Conservation (phyloP, 2,329 filamentous ascomycete genomes). For the Aspergillus texensis region DNA sequence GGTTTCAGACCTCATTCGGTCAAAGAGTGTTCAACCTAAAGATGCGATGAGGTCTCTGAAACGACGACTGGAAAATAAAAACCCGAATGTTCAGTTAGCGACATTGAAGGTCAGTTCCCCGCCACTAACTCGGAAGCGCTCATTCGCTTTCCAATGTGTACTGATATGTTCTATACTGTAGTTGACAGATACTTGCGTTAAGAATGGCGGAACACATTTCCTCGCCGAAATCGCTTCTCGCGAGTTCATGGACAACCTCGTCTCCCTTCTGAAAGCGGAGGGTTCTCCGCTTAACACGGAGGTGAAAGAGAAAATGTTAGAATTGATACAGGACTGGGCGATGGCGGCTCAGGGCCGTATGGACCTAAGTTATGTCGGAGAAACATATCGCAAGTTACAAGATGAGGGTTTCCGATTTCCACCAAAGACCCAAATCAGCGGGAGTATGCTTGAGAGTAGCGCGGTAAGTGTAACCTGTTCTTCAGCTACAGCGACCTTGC, state of each 20-base stretch:
- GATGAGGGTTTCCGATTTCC: slow-evolving; percentile 87
- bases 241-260: slow-evolving; percentile 97
- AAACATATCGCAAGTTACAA: slow-evolving; percentile 82
- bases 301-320: slow-evolving; percentile 86
- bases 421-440: slow-evolving; percentile 81
- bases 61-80: slow-evolving; percentile 92
- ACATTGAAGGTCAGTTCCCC: slow-evolving; percentile 74
- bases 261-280: slow-evolving; percentile 82
- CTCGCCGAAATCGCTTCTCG: slow-evolving; percentile 91
- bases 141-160: slow-evolving; percentile 13
- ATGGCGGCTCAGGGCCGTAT: slow-evolving; percentile 82
- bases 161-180: slow-evolving; percentile 34
- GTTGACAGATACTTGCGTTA: slow-evolving; percentile 98
- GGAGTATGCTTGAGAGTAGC: slow-evolving; percentile 96
- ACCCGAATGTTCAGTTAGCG: slow-evolving; percentile 93
- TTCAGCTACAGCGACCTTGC: background rate
- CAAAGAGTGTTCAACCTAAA: slow-evolving; percentile 94
- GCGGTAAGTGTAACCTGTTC: slow-evolving; percentile 65
- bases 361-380: slow-evolving; percentile 82
- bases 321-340: slow-evolving; percentile 92
- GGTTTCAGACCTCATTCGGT: slow-evolving; percentile 95
- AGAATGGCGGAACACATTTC: slow-evolving; percentile 96
- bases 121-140: background rate
- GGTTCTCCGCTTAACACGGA: slow-evolving; percentile 77
- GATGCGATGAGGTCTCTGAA: slow-evolving; percentile 98